Evolutionary conservation across 2,329 filamentous ascomycete genomes (phyloP).

Genomic region (Davidsoniella neocaledoniae): DNA sequence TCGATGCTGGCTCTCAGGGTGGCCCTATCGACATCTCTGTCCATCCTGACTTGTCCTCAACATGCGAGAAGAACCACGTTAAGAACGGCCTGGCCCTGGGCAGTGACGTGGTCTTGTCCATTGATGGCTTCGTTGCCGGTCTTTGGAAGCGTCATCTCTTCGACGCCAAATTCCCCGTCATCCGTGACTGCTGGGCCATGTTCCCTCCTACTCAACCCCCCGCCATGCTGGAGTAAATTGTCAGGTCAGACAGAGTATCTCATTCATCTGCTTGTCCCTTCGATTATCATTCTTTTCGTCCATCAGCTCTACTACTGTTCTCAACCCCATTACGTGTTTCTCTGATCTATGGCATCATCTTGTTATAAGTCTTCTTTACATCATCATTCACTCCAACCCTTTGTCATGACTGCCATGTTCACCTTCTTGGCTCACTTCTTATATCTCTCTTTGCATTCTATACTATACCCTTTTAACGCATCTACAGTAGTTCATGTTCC

Average conservation of each 20-base stretch:
- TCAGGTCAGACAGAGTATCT: neutral
- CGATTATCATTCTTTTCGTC: too few relatives aligned
- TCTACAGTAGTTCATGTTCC: too few relatives aligned
- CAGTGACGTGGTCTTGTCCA: neutral
- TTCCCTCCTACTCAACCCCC: neutral
- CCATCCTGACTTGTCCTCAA: neutral
- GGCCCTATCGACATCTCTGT: neutral
- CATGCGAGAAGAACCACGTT: neutral
- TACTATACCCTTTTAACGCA: too few relatives aligned
- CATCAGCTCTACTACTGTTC: too few relatives aligned
- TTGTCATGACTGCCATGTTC: too few relatives aligned
- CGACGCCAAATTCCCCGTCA: neutral
- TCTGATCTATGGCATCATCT: too few relatives aligned
- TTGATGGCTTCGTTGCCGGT: neutral
- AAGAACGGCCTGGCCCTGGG: conserved; percentile 1
- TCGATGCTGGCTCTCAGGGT: neutral
- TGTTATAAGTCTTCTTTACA: too few relatives aligned
- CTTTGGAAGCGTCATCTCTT: conserved; percentile 1
- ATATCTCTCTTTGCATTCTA: too few relatives aligned
- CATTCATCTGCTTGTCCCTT: neutral
- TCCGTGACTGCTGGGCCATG: neutral
- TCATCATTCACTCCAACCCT: too few relatives aligned
- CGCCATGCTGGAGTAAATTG: neutral
- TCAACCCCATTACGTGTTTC: too few relatives aligned
- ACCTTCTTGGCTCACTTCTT: too few relatives aligned